Conservation (phyloP, 108 stramenopile genomes). For the Nitzschia putrida region DNA sequence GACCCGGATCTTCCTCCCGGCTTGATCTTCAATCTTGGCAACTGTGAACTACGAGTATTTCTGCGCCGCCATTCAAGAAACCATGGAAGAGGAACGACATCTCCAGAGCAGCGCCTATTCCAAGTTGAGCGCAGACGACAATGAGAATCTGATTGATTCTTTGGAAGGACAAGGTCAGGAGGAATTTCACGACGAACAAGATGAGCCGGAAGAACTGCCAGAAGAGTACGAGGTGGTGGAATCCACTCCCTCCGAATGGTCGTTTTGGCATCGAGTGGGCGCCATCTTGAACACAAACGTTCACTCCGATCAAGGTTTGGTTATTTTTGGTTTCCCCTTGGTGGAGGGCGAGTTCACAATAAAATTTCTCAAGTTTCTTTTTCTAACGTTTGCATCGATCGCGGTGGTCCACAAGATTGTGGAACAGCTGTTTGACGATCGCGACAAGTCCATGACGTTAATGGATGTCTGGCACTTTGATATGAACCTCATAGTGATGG, state of each 20-base stretch:
- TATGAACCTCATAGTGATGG: slow-evolving; percentile 51
- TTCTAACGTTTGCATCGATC: slow-evolving; percentile 41
- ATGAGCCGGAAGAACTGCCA: not conserved
- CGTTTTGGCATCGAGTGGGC: not conserved
- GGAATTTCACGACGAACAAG: not conserved
- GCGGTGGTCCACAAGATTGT: slow-evolving; percentile 51
- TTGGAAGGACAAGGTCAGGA: not conserved
- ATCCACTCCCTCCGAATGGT: not conserved
- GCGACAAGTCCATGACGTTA: slow-evolving; percentile 50
- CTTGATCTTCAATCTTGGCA: too few relatives aligned
- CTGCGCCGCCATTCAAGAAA: too few relatives aligned
- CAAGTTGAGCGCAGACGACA: too few relatives aligned
- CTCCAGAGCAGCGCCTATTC: too few relatives aligned
- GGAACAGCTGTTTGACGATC: slow-evolving; percentile 19
- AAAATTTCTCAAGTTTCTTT: slow-evolving; percentile 59
- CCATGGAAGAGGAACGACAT: too few relatives aligned
- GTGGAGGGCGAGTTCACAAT: slow-evolving; percentile 39
- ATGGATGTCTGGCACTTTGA: slow-evolving; percentile 55
- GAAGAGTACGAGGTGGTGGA: not conserved
- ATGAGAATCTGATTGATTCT: too few relatives aligned
- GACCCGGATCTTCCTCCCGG: too few relatives aligned
- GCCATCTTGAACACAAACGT: slow-evolving; percentile 8
- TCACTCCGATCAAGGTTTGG: slow-evolving; percentile 12
- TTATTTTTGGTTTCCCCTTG: slow-evolving; percentile 4
- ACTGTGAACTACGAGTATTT: too few relatives aligned